Evolutionary conservation across 139 green algal species (phyloP), one percentile per base, ranked within the genome.

Genomic region (Edaphochlamys debaryana): DNA sequence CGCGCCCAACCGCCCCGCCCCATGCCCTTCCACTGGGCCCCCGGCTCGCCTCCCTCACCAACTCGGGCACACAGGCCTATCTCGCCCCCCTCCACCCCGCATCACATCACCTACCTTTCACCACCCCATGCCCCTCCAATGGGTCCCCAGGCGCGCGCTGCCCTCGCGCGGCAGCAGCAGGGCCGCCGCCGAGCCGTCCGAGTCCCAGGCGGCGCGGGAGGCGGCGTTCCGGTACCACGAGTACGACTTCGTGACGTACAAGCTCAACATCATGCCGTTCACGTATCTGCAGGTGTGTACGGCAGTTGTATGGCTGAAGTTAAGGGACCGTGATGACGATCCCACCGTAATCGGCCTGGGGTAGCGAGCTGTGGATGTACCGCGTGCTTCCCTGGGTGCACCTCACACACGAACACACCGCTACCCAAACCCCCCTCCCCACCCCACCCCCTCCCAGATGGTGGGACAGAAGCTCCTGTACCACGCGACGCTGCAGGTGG

Each of bases 391-490:
- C 19, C 19, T 20, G 52, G 52, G 52, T 17, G 52, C 17, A 20
- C 20, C 17, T 29, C 52, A 29, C 52, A 17, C 20, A 17, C 52
- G 52, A 23, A 29, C 64, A 45, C 32, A 5, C 23, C 50, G 30
- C n/a, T n/a, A n/a, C n/a, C n/a, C n/a, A n/a, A n/a, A n/a, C n/a
- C n/a, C n/a, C 70, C 13, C 25, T 29, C 34, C 48, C 52, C 32
- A 15, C 5, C 15, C 29, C 8, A 3, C 63, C 1, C 29, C 63
- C 62, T 20, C n/a, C n/a, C 78, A 85, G 79, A 42, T 79, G 56
- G 79, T 85, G 54, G 79, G 79, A 20, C 79, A 85, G 79, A 72
- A 79, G 79, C 68, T 85, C 56, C 67, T 85, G 37, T 58, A 73
- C 54, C 79, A 79, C 38, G 79, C 79, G 0, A n/a, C 67, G 13